These are phyloP conservation scores for Geotrichum europaeum DNA, from an alignment of 1,139 yeast genomes.

Conservation along the genomic window DNA sequence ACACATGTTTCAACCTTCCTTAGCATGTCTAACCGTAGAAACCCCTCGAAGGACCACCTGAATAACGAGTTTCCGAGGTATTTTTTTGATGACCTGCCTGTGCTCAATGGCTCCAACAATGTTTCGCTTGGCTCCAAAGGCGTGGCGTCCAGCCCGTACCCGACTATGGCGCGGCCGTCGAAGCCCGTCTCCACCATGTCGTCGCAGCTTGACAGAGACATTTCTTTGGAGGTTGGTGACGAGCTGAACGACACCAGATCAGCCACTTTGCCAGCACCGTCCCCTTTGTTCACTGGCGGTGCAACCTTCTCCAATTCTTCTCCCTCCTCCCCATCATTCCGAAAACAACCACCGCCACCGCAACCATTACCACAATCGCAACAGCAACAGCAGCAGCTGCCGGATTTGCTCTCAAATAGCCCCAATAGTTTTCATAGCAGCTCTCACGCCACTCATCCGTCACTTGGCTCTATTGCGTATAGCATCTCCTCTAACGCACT, in stretches of 20 bases:
- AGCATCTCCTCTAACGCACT: not conserved
- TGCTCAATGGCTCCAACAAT: slow-evolving; percentile 15
- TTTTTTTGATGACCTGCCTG: slow-evolving; percentile 33
- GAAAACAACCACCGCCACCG: slow-evolving; percentile 2
- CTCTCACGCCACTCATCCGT: slow-evolving; percentile 9
- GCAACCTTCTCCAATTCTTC: not conserved
- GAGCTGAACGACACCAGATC: slow-evolving; percentile 8
- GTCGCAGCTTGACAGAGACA: slow-evolving; percentile 7
- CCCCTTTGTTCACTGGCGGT: slow-evolving; percentile 2
- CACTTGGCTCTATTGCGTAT: slow-evolving; percentile 1
- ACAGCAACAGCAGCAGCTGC: not conserved
- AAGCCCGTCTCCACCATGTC: slow-evolving; percentile 15
- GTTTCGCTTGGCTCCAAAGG: slow-evolving; percentile 15
- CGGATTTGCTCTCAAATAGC: slow-evolving; percentile 1
- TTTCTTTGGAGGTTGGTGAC: not conserved
- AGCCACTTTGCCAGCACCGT: slow-evolving; percentile 9
- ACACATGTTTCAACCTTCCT: not conserved
- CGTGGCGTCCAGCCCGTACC: slow-evolving; percentile 31
- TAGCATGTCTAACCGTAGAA: slow-evolving; percentile 4
- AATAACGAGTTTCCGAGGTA: slow-evolving; percentile 32
- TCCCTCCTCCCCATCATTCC: not conserved
- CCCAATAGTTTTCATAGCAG: slow-evolving; percentile 5
- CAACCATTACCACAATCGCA: not conserved
- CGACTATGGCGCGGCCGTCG: slow-evolving; percentile 29
- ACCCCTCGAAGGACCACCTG: slow-evolving; percentile 5